Conservation (phyloP, 106 monocot species). For the Gastrodia elata region DNA sequence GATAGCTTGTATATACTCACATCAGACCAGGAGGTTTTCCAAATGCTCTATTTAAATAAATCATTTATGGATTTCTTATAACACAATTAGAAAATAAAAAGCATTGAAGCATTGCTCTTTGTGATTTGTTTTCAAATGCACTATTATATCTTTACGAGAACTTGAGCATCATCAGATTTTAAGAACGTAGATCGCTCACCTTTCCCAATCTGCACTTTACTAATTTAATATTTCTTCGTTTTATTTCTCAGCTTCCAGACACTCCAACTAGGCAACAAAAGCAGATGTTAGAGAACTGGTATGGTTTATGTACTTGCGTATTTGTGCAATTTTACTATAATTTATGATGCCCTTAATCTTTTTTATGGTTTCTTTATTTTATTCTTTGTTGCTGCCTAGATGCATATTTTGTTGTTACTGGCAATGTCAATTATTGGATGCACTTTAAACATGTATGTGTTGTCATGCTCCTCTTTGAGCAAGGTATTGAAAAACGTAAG, state of each 20-base stretch:
- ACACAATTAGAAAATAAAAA: too few relatives aligned
- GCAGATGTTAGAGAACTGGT: constrained; percentile 88
- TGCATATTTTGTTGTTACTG: not conserved
- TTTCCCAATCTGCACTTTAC: not conserved
- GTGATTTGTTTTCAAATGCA: not conserved
- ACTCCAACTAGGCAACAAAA: constrained; percentile 82
- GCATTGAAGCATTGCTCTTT: not conserved
- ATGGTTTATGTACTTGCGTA: constrained; percentile 9
- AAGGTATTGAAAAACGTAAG: too few relatives aligned
- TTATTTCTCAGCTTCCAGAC: constrained; percentile 60
- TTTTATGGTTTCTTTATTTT: not conserved
- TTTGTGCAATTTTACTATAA: not conserved
- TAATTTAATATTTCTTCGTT: not conserved
- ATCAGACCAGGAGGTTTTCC: too few relatives aligned
- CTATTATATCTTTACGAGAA: not conserved
- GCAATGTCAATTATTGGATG: too few relatives aligned
- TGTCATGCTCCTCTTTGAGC: too few relatives aligned
- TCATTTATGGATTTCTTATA: too few relatives aligned
- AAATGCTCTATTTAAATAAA: too few relatives aligned
- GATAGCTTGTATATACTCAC: too few relatives aligned
- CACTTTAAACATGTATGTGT: too few relatives aligned
- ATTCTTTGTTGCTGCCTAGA: not conserved
- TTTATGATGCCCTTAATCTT: not conserved
- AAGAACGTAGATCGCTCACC: not conserved
- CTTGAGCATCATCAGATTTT: not conserved